Evolutionary conservation across 2,329 filamentous ascomycete species (phyloP).

Genomic region (Geoglossum cookeanum): DNA sequence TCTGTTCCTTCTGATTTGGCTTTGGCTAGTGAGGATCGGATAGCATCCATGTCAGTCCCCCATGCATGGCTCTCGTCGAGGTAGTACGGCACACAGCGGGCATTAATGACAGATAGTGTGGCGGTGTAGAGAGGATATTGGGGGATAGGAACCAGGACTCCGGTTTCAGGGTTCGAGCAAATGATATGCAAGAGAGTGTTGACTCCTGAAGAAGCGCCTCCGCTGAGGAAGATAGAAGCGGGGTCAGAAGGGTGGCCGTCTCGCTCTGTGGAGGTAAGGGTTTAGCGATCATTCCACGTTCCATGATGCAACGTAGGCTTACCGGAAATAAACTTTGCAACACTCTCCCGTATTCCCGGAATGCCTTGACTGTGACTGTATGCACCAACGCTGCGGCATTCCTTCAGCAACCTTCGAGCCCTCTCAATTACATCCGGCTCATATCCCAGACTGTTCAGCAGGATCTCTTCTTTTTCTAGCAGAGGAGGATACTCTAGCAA

Average conservation of each 20-base stretch:
- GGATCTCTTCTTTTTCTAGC: slow-evolving; percentile 63
- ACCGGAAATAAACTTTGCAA: slow-evolving; percentile 86
- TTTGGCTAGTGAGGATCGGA: slow-evolving; percentile 52
- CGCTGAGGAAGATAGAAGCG: slow-evolving; percentile 73
- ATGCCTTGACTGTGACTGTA: slow-evolving; percentile 91
- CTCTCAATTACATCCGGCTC: slow-evolving; percentile 75
- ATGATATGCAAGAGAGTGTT: slow-evolving; percentile 86
- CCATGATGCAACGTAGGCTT: slow-evolving; percentile 20
- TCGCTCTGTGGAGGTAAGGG: slow-evolving; percentile 32
- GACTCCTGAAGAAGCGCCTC: slow-evolving; percentile 81
- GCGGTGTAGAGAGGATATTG: slow-evolving; percentile 98
- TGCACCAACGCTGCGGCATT: slow-evolving; percentile 80
- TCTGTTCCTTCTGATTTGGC: slow-evolving; percentile 63
- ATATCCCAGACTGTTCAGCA: slow-evolving; percentile 62
- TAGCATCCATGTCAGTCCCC: slow-evolving; percentile 70
- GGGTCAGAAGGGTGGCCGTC: slow-evolving; percentile 76
- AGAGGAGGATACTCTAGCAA: slow-evolving; percentile 77
- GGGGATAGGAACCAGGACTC: slow-evolving; percentile 84
- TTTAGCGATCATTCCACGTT: slow-evolving; percentile 1
- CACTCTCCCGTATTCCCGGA: slow-evolving; percentile 67
- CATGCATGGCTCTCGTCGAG: slow-evolving; percentile 73
- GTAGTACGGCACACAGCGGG: slow-evolving; percentile 79
- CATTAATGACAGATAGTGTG: slow-evolving; percentile 68
- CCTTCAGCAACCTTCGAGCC: slow-evolving; percentile 59
- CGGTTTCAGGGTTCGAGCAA: slow-evolving; percentile 55